phyloP scores from a whole-genome alignment of 1,284 basidiomycete species.

The Trichosporon sp. region DNA sequence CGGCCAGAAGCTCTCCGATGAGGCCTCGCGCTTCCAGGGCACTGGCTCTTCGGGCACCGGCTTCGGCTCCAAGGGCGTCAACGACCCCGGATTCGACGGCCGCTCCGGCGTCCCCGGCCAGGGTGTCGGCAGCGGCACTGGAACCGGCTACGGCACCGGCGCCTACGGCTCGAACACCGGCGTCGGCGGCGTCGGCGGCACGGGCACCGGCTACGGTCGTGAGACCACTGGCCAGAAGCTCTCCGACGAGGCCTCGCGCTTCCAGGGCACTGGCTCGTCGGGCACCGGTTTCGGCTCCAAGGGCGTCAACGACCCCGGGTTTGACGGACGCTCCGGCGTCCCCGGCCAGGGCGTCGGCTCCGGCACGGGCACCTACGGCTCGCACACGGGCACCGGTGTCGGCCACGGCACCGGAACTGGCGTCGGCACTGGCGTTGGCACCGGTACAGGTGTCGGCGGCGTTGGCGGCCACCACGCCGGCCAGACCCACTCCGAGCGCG shows the following conservation, averaged over 20 bases:
- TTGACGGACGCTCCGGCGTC: no score
- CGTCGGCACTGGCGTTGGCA: neutral
- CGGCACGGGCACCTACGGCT: neutral
- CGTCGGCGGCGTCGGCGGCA: neutral
- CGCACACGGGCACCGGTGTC: neutral
- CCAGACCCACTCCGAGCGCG: neutral
- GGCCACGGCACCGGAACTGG: neutral
- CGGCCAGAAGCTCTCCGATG: neutral
- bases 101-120: neutral
- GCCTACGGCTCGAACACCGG: neutral
- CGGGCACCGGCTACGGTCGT: no score
- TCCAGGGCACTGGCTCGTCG: no score
- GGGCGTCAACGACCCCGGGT: no score
- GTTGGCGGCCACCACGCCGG: no score
- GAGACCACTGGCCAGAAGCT: no score
- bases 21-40: neutral
- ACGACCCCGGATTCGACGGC: neutral
- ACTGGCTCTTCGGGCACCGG: neutral
- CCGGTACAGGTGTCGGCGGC: neutral
- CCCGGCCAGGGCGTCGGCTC: no score
- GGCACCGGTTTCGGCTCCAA: no score
- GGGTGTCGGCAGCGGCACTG: neutral
- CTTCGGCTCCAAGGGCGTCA: neutral
- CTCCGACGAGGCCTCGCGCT: no score
- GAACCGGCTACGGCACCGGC: neutral